Conservation (phyloP, 345 rosid species). For the Aquilaria malaccensis region DNA sequence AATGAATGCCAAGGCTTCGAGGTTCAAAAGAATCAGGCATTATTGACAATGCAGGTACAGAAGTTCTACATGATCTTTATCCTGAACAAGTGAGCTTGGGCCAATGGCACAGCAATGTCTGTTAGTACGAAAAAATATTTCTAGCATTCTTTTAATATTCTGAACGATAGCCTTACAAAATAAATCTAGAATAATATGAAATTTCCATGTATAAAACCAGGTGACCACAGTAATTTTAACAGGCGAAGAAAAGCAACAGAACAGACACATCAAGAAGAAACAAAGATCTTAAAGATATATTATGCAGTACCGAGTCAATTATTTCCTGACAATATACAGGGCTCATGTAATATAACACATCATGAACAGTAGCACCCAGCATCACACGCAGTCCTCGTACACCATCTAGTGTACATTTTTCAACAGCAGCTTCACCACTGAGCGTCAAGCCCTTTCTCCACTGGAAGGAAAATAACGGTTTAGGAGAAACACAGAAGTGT, state of each 20-base stretch:
- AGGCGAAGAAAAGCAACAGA: no score
- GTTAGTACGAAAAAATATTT: background rate
- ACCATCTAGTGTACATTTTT: conserved; percentile 91
- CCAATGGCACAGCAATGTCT: no score
- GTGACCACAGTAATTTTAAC: background rate
- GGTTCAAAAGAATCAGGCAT: background rate
- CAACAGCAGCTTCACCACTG: conserved; percentile 92
- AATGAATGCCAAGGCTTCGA: background rate
- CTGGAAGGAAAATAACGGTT: conserved; percentile 30
- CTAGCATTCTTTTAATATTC: background rate
- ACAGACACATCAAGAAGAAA: no score
- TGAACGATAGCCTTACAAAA: no score
- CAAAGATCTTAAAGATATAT: background rate
- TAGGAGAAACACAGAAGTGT: no score
- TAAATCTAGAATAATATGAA: background rate
- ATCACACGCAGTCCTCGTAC: conserved; percentile 79
- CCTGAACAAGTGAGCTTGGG: background rate
- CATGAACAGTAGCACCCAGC: conserved; percentile 95
- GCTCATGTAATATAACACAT: conserved; percentile 96
- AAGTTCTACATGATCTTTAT: background rate
- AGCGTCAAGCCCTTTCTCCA: conserved; percentile 99
- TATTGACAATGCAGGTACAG: background rate
- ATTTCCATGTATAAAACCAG: background rate
- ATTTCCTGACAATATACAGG: conserved; percentile 96
- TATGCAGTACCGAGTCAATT: conserved; percentile 64